Conservation (phyloP, 257 asterid species). For the Plantago major region DNA sequence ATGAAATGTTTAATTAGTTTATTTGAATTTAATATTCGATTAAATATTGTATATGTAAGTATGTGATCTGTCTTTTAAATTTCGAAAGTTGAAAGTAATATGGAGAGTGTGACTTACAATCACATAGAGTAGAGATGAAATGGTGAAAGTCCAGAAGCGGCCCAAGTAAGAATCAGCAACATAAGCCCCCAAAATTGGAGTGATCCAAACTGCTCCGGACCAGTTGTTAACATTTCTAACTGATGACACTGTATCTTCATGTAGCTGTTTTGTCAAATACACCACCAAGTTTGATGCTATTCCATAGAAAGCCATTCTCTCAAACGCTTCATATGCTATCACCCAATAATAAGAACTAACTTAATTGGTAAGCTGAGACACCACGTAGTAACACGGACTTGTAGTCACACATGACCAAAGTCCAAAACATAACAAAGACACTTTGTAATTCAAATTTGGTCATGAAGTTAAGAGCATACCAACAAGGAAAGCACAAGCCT, state of each 20-base stretch:
- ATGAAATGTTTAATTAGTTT: too few species aligned
- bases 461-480: constrained; percentile 28
- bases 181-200: constrained; percentile 82
- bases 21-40: too few species aligned
- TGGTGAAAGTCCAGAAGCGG: constrained; percentile 86
- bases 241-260: constrained; percentile 72
- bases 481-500: constrained; percentile 78
- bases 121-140: constrained; percentile 74
- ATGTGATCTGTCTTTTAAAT: too few species aligned
- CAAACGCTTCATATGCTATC: constrained; percentile 78
- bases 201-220: constrained; percentile 90
- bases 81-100: too few species aligned
- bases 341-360: too few species aligned
- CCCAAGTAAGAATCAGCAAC: constrained; percentile 82
- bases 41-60: too few species aligned
- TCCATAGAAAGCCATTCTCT: constrained; percentile 92
- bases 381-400: background rate
- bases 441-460: too few species aligned
- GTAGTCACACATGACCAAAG: background rate
- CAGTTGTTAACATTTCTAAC: constrained; percentile 81
- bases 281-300: constrained; percentile 81
- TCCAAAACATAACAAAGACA: background rate
- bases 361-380: background rate
- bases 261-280: constrained; percentile 75
- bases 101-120: constrained; percentile 35